Conservation (phyloP, 495 filamentous ascomycete genomes). For the Sordaria brevicollis region DNA sequence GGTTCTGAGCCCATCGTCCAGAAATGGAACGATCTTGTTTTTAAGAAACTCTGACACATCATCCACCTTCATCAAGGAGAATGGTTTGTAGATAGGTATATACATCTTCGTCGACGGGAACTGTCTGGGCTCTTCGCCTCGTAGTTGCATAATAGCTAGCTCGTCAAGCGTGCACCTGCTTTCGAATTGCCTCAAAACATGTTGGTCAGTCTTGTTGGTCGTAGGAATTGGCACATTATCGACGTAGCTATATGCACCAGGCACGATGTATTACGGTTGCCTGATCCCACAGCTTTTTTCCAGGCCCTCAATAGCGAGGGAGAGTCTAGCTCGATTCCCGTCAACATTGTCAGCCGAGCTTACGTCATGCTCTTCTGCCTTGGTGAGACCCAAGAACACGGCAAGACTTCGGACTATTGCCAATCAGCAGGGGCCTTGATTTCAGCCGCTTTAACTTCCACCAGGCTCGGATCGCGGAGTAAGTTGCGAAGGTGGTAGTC, state of each 20-base stretch:
- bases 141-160: neutral
- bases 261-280: slow-evolving; percentile 43
- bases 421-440: neutral
- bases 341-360: neutral
- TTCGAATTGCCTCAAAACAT: neutral
- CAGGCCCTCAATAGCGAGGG: neutral
- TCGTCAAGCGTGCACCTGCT: neutral
- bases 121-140: neutral
- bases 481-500: slow-evolving; percentile 37
- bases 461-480: neutral
- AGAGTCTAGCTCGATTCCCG: neutral
- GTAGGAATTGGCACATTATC: slow-evolving; percentile 38
- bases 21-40: neutral
- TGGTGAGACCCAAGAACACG: slow-evolving; percentile 2
- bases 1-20: neutral
- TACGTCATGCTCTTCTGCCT: neutral
- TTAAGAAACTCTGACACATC: neutral
- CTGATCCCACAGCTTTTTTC: neutral
- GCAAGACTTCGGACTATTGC: neutral
- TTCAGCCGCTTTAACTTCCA: neutral
- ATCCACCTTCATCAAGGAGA: neutral
- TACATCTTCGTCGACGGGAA: slow-evolving; percentile 6
- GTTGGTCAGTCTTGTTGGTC: slow-evolving; percentile 43
- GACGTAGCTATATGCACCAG: slow-evolving; percentile 39
- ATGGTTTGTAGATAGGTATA: neutral